phyloP scores from a whole-genome alignment of 768 basidiomycete species.

The Agaricus sinodeliciosus region DNA sequence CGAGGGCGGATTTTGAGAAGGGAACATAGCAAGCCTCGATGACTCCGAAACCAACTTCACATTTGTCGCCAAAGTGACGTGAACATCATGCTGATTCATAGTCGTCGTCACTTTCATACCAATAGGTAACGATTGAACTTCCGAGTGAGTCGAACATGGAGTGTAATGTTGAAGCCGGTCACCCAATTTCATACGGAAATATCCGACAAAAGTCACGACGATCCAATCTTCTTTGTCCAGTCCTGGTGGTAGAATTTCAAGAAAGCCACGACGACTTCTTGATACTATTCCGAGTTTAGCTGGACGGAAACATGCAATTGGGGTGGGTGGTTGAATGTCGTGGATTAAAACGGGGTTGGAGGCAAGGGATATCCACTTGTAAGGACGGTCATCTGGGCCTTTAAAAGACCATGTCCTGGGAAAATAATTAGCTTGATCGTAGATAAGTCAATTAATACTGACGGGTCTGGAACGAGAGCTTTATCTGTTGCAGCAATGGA shows the following conservation, averaged over 20 bases:
- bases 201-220: conserved; percentile 25
- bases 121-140: background rate
- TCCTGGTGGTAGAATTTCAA: conserved; percentile 28
- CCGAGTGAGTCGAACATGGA: background rate
- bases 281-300: conserved; percentile 31
- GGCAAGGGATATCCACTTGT: conserved; percentile 32
- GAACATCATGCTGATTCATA: background rate
- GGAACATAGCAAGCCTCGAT: background rate
- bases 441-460: background rate
- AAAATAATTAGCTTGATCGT: conserved; percentile 11
- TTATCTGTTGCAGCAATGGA: background rate
- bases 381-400: conserved; percentile 29
- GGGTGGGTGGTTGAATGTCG: conserved; percentile 19
- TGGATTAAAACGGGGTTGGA: conserved; percentile 26
- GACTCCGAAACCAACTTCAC: background rate
- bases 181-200: conserved; percentile 6
- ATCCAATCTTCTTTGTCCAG: conserved; percentile 24
- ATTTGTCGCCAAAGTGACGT: background rate
- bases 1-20: background rate
- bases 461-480: conserved; percentile 8
- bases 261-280: conserved; percentile 26
- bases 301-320: conserved; percentile 27
- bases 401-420: conserved; percentile 31
- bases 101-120: background rate
- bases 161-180: background rate